Evolutionary conservation across 331 rosid genomes (phyloP).

Genomic region (Cydonia oblonga): DNA sequence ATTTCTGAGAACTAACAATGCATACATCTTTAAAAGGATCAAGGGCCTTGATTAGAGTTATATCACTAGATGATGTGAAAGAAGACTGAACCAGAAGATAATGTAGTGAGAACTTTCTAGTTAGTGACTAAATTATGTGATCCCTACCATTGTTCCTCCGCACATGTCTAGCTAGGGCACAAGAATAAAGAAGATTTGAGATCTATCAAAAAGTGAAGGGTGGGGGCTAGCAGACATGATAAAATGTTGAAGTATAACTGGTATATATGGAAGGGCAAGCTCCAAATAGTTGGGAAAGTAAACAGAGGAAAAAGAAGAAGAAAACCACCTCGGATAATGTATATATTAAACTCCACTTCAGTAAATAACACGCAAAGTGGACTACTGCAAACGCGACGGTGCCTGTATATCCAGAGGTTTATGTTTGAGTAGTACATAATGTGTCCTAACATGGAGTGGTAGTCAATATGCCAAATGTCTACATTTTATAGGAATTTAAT

Average conservation of each 20-base stretch:
- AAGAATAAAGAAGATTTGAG: background rate
- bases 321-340: background rate
- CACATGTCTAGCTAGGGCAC: background rate
- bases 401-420: no score
- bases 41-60: no score
- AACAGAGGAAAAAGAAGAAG: background rate
- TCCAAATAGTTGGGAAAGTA: conserved; percentile 6
- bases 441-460: no score
- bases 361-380: background rate
- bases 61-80: no score
- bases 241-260: background rate
- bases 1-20: no score
- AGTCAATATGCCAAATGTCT: no score
- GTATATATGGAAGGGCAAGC: background rate
- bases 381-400: no score
- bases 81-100: background rate
- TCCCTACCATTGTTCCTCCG: background rate
- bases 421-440: no score
- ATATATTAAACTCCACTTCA: background rate
- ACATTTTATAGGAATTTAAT: no score
- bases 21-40: no score
- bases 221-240: background rate
- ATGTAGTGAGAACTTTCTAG: background rate
- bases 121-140: background rate
- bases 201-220: background rate